A percentile compares a stretch with the other conserved stretches of the same genome.
Evolutionary conservation across 2,329 filamentous ascomycete species (phyloP).

Genomic region (Ophiocordyceps australis): DNA sequence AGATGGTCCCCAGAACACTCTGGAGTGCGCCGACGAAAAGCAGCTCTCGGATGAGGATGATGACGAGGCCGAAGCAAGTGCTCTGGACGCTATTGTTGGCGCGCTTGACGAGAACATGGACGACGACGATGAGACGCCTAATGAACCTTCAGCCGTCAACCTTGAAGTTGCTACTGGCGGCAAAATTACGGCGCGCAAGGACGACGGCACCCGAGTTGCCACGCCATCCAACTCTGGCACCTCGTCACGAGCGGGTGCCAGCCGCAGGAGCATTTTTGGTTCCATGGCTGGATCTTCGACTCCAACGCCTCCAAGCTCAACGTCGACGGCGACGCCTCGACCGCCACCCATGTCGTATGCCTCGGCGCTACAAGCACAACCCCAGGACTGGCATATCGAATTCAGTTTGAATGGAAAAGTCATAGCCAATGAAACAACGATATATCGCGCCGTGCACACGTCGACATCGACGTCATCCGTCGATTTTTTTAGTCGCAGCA

Average conservation of each 20-base stretch:
- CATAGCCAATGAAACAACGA: constrained; percentile 81
- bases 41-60: constrained; percentile 59
- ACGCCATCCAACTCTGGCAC: constrained; percentile 50
- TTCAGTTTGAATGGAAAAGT: constrained; percentile 75
- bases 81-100: constrained; percentile 76
- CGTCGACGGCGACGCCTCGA: constrained; percentile 39
- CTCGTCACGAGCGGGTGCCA: constrained; percentile 21
- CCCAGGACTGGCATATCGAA: constrained; percentile 94
- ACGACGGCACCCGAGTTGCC: constrained; percentile 73
- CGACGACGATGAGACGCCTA: constrained; percentile 45
- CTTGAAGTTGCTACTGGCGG: constrained; percentile 76
- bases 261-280: not conserved
- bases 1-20: constrained; percentile 46
- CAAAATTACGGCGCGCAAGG: constrained; percentile 78
- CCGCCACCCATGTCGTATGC: constrained; percentile 55
- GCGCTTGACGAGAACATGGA: constrained; percentile 76
- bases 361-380: constrained; percentile 59
- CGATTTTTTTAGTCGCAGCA: constrained; percentile 53
- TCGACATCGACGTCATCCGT: constrained; percentile 21
- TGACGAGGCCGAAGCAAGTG: constrained; percentile 40
- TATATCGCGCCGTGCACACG: constrained; percentile 84
- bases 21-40: constrained; percentile 89
- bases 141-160: constrained; percentile 72
- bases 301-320: constrained; percentile 27
- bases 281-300: constrained; percentile 8